A percentile compares a stretch with the other conserved stretches of the same genome.
phyloP scores from a whole-genome alignment of 2,329 filamentous ascomycete genomes.

The Fusarium brevicatenulatum region DNA sequence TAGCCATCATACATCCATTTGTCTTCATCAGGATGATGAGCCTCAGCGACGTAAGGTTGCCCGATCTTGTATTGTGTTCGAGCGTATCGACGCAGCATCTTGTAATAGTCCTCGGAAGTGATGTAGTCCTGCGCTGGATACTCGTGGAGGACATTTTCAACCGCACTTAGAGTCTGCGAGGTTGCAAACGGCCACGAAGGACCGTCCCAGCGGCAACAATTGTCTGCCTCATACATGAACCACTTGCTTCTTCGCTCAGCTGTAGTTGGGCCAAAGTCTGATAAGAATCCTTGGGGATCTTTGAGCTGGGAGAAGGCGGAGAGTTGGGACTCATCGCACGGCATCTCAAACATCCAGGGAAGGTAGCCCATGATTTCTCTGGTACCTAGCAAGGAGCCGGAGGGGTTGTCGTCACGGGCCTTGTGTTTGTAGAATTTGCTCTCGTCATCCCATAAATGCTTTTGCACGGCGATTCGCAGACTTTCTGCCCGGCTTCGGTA shows the following conservation, averaged over 20 bases:
- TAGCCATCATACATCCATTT: background rate
- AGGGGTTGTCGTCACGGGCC: background rate
- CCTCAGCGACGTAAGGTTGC: background rate
- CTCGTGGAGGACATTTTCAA: background rate
- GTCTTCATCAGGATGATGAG: background rate
- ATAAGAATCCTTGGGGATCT: background rate
- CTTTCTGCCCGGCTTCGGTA: background rate
- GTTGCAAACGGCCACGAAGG: slow-evolving; percentile 6
- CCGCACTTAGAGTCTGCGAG: background rate
- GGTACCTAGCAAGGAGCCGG: background rate
- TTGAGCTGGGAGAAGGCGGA: background rate
- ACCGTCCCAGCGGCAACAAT: background rate
- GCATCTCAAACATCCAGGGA: background rate
- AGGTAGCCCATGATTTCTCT: slow-evolving; percentile 6
- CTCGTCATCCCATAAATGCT: background rate
- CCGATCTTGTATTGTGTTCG: background rate
- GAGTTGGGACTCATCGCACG: background rate
- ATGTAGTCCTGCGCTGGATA: background rate
- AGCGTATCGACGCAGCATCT: background rate
- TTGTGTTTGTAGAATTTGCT: background rate
- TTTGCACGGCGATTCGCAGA: background rate
- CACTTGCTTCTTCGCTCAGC: background rate
- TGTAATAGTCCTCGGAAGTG: background rate
- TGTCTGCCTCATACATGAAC: background rate
- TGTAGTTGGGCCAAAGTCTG: background rate